Percentiles rank a stretch among this genome's conserved stretches.
Conservation (phyloP, 208 protist species). For the Leishmania guyanensis region DNA sequence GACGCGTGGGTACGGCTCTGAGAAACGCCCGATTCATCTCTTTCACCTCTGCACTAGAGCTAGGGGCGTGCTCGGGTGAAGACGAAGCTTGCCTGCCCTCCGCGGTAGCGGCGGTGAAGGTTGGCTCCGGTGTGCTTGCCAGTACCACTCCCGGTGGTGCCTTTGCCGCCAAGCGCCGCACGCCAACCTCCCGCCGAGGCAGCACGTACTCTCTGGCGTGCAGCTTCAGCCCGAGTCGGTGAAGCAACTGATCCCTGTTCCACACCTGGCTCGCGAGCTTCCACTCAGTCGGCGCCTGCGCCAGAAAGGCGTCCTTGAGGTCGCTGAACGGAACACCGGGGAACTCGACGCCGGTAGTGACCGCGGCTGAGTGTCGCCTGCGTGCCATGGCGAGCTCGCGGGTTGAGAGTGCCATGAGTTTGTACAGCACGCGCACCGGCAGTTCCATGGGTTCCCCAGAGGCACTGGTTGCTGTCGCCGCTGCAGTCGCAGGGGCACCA, state of each 20-base stretch:
- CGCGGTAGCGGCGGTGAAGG: not conserved
- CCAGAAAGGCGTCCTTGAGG: conserved; percentile 44
- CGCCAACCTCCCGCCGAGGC: conserved; percentile 60
- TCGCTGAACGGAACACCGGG: conserved; percentile 32
- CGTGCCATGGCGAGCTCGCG: conserved; percentile 31
- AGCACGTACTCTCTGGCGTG: conserved; percentile 37
- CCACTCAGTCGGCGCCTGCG: conserved; percentile 58
- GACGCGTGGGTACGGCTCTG: not conserved
- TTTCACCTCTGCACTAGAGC: not conserved
- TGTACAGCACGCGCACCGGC: conserved; percentile 45
- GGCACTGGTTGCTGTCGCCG: not conserved
- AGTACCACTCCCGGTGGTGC: conserved; percentile 21
- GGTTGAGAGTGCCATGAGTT: conserved; percentile 47
- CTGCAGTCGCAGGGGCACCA: conserved; percentile 17
- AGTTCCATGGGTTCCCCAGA: conserved; percentile 25
- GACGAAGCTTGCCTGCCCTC: not conserved
- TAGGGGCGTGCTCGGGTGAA: not conserved
- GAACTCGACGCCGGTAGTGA: not conserved
- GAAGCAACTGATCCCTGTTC: conserved; percentile 84
- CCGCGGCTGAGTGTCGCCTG: not conserved
- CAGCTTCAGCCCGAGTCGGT: conserved; percentile 76
- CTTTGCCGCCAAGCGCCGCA: conserved; percentile 23
- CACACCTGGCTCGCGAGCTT: conserved; percentile 64
- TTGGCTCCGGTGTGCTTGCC: conserved; percentile 11
- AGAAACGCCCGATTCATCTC: conserved; percentile 14